A percentile compares a stretch with the other conserved stretches of the same genome.
Conservation (phyloP, 176 grass and related monocot genomes). For the Metroxylon sagu region DNA sequence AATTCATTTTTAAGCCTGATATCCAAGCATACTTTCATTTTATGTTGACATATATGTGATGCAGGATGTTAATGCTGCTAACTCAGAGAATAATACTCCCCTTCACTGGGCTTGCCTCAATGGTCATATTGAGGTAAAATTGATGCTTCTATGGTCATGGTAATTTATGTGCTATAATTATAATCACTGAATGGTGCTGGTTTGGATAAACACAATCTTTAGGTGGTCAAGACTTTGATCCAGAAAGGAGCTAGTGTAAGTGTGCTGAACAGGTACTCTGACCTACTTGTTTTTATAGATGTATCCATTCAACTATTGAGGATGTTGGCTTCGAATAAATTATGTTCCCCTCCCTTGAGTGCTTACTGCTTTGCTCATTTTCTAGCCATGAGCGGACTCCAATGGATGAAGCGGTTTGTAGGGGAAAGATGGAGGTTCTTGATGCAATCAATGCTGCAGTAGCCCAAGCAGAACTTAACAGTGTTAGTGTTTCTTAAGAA, state of each 20-base stretch:
- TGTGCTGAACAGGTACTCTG: conserved; percentile 70
- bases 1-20: too few species aligned
- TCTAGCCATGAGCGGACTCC: conserved; percentile 88
- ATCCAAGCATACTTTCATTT: background rate
- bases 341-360: background rate
- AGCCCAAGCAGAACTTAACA: conserved; percentile 62
- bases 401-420: conserved; percentile 77
- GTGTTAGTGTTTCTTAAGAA: conserved; percentile 46
- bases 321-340: too few species aligned
- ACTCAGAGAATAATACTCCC: conserved; percentile 81
- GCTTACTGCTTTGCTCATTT: background rate
- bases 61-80: conserved; percentile 76
- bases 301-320: too few species aligned
- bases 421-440: conserved; percentile 77
- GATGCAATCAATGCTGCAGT: conserved; percentile 60
- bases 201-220: conserved; percentile 7
- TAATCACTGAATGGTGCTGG: too few species aligned
- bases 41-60: conserved; percentile 3
- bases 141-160: too few species aligned
- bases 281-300: too few species aligned
- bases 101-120: conserved; percentile 95
- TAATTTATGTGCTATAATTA: too few species aligned
- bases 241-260: conserved; percentile 56
- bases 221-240: conserved; percentile 87
- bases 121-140: conserved; percentile 63